phyloP scores from a whole-genome alignment of 768 basidiomycete species.

The Grammothele lineata region DNA sequence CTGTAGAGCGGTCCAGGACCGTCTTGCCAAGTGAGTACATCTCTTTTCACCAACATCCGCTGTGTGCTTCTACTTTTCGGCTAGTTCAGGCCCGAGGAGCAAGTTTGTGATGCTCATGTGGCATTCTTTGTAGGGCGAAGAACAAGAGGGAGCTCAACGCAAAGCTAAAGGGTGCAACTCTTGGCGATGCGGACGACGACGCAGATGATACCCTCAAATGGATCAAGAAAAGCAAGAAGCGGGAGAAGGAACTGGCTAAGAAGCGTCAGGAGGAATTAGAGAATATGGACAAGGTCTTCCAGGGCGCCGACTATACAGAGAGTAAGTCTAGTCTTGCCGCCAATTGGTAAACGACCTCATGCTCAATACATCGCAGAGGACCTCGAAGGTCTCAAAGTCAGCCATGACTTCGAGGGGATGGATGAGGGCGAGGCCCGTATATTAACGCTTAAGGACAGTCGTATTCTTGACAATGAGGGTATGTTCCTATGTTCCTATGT shows the following conservation, averaged over 20 bases:
- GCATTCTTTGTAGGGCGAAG: conserved; percentile 61
- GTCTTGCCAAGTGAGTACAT: conserved; percentile 87
- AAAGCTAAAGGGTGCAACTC: conserved; percentile 87
- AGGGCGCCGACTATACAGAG: conserved; percentile 76
- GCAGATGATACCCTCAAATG: conserved; percentile 81
- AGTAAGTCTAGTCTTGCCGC: conserved; percentile 44
- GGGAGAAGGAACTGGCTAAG: conserved; percentile 81
- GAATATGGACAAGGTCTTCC: conserved; percentile 72
- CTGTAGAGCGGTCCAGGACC: conserved; percentile 63
- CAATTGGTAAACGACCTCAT: conserved; percentile 1
- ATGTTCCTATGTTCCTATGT: conserved; percentile 16
- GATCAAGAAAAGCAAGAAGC: conserved; percentile 90
- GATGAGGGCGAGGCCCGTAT: conserved; percentile 93
- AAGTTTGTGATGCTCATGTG: conserved; percentile 31
- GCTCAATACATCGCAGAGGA: conserved; percentile 53
- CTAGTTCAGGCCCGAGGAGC: conserved; percentile 37
- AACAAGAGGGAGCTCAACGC: conserved; percentile 91
- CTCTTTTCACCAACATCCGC: conserved; percentile 14
- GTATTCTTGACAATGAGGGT: conserved; percentile 96
- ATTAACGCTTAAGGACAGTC: conserved; percentile 94
- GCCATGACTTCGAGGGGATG: conserved; percentile 89
- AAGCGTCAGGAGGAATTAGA: conserved; percentile 82
- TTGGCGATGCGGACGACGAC: conserved; percentile 81
- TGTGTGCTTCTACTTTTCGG: conserved; percentile 27
- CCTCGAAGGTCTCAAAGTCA: conserved; percentile 91